phyloP scores from a whole-genome alignment of 768 basidiomycete genomes.

The Lanmaoa rubissima region DNA sequence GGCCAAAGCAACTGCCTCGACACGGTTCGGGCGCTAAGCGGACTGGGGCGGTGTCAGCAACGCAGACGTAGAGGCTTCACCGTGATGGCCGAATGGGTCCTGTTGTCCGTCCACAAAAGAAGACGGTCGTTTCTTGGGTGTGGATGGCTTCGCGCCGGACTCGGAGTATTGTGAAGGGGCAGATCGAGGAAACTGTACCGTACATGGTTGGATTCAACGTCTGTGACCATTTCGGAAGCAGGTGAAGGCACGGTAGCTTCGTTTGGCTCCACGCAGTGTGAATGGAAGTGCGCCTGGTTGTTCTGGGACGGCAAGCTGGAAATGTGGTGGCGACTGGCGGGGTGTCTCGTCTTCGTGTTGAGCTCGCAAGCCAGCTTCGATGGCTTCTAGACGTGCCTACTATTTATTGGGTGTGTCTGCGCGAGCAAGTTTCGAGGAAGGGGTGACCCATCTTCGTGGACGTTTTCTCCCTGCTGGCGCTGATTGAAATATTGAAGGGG shows the following conservation, averaged over 20 bases:
- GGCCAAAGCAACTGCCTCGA: neutral
- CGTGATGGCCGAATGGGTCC: neutral
- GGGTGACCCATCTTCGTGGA: neutral
- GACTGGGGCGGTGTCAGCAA: slow-evolving; percentile 28
- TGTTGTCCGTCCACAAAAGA: neutral
- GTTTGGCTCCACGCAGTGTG: slow-evolving; percentile 2
- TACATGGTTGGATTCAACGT: neutral
- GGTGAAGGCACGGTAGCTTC: neutral
- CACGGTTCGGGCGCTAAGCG: neutral
- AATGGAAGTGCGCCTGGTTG: slow-evolving; percentile 15
- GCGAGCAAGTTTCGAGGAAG: neutral
- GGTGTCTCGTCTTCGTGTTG: neutral
- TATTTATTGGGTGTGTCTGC: neutral
- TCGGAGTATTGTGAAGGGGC: slow-evolving; percentile 12
- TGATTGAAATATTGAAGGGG: neutral
- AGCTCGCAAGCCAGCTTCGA: slow-evolving; percentile 13
- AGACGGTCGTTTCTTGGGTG: slow-evolving; percentile 13
- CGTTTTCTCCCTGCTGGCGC: slow-evolving; percentile 8
- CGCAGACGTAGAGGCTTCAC: neutral
- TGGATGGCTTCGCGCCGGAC: neutral
- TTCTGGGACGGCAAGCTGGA: neutral
- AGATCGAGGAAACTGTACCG: slow-evolving; percentile 22
- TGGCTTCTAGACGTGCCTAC: slow-evolving; percentile 4
- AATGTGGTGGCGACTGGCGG: too few species aligned
- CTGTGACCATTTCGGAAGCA: neutral